These are phyloP conservation scores for Globisporangium radiosum DNA, from an alignment of 352 stramenopile species.

Conservation along the genomic window DNA sequence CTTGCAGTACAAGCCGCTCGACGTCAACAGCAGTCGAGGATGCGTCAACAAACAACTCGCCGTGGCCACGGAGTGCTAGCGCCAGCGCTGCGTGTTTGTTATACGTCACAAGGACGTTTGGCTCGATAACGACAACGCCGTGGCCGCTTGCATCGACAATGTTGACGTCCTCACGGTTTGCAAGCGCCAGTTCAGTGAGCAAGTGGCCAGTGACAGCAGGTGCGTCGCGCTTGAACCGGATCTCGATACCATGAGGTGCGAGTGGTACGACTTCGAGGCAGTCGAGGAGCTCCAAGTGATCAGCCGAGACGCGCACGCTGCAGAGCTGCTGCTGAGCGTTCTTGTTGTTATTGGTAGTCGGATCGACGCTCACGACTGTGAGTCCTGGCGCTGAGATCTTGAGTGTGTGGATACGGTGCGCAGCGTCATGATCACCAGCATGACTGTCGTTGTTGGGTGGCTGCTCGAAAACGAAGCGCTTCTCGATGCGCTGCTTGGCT, in stretches of 20 bases:
- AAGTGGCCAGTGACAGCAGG: conserved; percentile 2
- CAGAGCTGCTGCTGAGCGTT: background rate
- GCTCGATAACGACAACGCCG: conserved; percentile 8
- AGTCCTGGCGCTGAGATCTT: conserved; percentile 7
- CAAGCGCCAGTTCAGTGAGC: conserved; percentile 6
- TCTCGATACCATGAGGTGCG: conserved; percentile 5
- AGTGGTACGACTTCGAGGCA: conserved; percentile 12
- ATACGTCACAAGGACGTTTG: conserved; percentile 8
- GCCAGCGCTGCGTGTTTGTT: conserved; percentile 1
- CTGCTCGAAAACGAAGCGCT: conserved; percentile 4
- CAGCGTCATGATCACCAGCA: background rate
- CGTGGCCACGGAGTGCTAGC: conserved; percentile 1
- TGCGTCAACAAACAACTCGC: conserved; percentile 1
- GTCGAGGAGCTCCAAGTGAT: conserved; percentile 4
- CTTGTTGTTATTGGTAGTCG: background rate
- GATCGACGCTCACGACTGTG: conserved; percentile 5
- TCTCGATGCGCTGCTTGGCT: conserved; percentile 6
- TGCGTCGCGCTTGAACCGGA: conserved; percentile 9
- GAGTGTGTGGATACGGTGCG: conserved; percentile 1
- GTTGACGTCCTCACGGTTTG: conserved; percentile 2
- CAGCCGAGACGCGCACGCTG: conserved; percentile 2
- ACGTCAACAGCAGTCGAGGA: background rate
- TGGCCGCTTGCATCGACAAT: background rate
- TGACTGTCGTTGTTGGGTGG: too few species aligned
- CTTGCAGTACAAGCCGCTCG: conserved; percentile 2